Conservation (phyloP, 1,139 yeast species). For the Pichia sp. region DNA sequence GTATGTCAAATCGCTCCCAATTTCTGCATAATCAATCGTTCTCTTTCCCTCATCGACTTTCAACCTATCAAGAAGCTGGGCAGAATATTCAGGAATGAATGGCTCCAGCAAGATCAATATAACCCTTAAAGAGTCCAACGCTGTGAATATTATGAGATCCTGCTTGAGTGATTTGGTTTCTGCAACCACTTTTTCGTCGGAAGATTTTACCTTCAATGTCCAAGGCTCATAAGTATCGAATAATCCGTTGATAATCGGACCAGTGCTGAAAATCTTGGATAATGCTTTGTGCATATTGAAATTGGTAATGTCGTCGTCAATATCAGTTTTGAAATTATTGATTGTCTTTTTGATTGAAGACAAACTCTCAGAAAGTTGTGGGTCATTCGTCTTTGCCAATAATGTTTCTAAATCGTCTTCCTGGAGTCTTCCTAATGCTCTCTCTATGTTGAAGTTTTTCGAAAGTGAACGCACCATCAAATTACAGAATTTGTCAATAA, state of each 20-base stretch:
- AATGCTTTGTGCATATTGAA: conserved; percentile 62
- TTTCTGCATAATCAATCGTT: conserved; percentile 34
- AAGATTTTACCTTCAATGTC: conserved; percentile 31
- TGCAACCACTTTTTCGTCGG: conserved; percentile 20
- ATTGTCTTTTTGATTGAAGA: conserved; percentile 29
- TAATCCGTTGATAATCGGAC: conserved; percentile 61
- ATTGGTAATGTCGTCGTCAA: conserved; percentile 40
- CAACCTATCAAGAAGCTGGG: conserved; percentile 58
- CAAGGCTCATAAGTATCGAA: conserved; percentile 50
- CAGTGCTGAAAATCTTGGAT: conserved; percentile 56
- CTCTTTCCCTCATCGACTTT: conserved; percentile 47
- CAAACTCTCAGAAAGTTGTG: conserved; percentile 17
- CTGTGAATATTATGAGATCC: conserved; percentile 54
- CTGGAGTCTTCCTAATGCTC: conserved; percentile 35
- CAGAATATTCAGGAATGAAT: conserved; percentile 63
- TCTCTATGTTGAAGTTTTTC: conserved; percentile 55
- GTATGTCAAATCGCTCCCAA: conserved; percentile 50
- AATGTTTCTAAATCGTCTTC: conserved; percentile 12
- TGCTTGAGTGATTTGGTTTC: conserved; percentile 32
- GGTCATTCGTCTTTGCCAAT: conserved; percentile 18
- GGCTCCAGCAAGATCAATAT: conserved; percentile 65
- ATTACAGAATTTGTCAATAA: conserved; percentile 83
- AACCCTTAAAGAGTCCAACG: conserved; percentile 70
- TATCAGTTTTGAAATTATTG: conserved; percentile 32
- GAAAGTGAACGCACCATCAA: conserved; percentile 72